Evolutionary conservation across 768 basidiomycete species (phyloP), one percentile per base, ranked within the genome.

Genomic region (Dictyophora rubrovolvata): DNA sequence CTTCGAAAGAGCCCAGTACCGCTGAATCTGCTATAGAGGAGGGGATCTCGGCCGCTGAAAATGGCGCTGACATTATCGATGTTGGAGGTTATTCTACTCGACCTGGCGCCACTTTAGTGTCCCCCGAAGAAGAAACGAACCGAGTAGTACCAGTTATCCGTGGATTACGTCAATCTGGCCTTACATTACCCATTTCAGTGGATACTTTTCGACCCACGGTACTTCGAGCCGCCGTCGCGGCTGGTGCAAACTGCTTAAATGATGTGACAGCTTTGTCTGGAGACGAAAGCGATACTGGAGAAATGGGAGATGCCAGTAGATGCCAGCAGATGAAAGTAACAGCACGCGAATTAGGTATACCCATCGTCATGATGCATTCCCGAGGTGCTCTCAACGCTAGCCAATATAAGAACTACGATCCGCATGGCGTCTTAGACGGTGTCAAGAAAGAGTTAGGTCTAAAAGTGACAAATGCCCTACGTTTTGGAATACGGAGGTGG

Each of bases 1-100:
- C 94, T 0, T 93, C 97, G 62, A 93, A 93, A 10, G 77, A 83
- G 0, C 67, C 70, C 18, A 75, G 87, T 68, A 75, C 78, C 61
- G 77, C 76, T 0, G 63, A 84, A 10, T 63, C 77, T 0, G 68
- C 75, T 11, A 73, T 84, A 1, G 62, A 69, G 0, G 74, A 74
- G 0, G 86, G 86, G 7, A 63, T 84, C 11, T 63, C 77, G 0
- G 68, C 75, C 10, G 73, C 83, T 1, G 61, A 69, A 0, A 74
- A 74, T 0, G 86, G 87, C 1, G 86, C 88, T 0, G 77, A 83
- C 59, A 88, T 99, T 59, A 72, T 98, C 60, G 96, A 99, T 69
- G 77, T 98, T 18, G 95, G 96, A 0, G 96, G 96, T 0, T 90
- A 92, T 71, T 94, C 92, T 0, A 99, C 94, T 0, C 81, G 93